phyloP scores from a whole-genome alignment of 345 rosid genomes.

The Gossypium bickii region DNA sequence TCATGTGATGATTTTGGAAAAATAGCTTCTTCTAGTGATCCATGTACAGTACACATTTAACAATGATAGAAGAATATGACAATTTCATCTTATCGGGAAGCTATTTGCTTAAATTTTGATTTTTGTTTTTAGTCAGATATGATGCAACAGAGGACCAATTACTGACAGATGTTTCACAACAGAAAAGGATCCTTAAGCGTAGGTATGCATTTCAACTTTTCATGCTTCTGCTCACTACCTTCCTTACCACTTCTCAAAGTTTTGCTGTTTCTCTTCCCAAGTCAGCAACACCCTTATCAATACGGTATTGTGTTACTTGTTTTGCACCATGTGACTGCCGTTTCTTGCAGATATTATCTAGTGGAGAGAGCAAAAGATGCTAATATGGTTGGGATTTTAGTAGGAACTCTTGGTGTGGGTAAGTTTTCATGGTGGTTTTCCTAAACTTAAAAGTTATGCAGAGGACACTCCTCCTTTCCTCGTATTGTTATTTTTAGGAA shows the following conservation, averaged over 20 bases:
- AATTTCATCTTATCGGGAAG: not conserved
- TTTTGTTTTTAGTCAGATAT: constrained; percentile 72
- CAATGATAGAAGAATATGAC: not conserved
- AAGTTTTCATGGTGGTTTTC: constrained; percentile 17
- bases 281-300: not conserved
- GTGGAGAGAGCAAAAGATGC: constrained; percentile 99
- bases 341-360: constrained; percentile 68
- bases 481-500: not conserved
- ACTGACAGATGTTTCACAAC: constrained; percentile 72
- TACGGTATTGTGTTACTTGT: constrained; percentile 6
- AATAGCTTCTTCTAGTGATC: not conserved
- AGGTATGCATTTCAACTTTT: constrained; percentile 45
- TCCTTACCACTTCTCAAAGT: not conserved
- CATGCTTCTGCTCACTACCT: not conserved
- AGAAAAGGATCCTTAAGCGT: constrained; percentile 71
- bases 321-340: not conserved
- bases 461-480: not conserved
- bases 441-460: not conserved
- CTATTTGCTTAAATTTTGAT: constrained; percentile 20
- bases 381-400: constrained; percentile 82
- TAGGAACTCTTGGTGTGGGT: constrained; percentile 98
- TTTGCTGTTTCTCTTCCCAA: not conserved
- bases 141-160: constrained; percentile 58
- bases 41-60: not conserved
- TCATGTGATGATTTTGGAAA: not conserved